A percentile compares a stretch with the other conserved stretches of the same genome.
phyloP scores from a whole-genome alignment of 106 monocot species.

The Cymbidium sinense region DNA sequence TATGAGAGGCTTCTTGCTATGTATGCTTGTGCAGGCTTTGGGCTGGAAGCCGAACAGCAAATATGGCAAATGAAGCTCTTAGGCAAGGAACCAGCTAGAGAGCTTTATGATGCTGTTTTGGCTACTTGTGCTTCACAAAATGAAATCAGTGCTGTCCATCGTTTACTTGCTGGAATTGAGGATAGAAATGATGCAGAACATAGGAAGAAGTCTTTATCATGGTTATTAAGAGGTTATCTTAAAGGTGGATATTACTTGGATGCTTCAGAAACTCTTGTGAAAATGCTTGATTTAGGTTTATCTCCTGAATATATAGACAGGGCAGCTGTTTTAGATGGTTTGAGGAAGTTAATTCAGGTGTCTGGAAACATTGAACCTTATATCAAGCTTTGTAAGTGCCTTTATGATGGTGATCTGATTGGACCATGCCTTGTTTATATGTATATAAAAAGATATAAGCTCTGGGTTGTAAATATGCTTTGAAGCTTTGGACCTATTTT shows the following conservation, averaged over 20 bases:
- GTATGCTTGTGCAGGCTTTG: constrained; percentile 78
- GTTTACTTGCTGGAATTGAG: constrained; percentile 59
- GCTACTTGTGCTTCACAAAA: constrained; percentile 94
- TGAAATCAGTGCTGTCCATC: constrained; percentile 48
- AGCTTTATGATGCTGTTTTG: constrained; percentile 65
- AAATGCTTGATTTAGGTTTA: constrained; percentile 71
- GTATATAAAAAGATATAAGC: constrained; percentile 52
- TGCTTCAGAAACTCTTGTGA: constrained; percentile 62
- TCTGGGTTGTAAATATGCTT: constrained; percentile 72
- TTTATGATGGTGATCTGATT: constrained; percentile 68
- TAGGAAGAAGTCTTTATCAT: constrained; percentile 63
- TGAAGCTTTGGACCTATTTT: constrained; percentile 11
- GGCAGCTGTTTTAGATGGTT: constrained; percentile 70
- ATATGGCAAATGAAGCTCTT: constrained; percentile 80
- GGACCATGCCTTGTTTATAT: constrained; percentile 80
- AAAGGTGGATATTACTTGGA: constrained; percentile 82
- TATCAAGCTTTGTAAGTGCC: constrained; percentile 63
- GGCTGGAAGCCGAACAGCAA: constrained; percentile 68
- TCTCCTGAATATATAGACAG: constrained; percentile 71
- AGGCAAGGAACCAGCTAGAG: constrained; percentile 69
- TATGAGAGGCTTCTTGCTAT: constrained; percentile 85
- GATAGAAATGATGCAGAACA: constrained; percentile 28
- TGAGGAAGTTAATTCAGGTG: constrained; percentile 61
- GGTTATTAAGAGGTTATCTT: constrained; percentile 80
- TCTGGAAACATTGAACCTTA: constrained; percentile 66